Evolutionary conservation across 805 yeast species (phyloP).

Genomic region (Deakozyma indianensis): DNA sequence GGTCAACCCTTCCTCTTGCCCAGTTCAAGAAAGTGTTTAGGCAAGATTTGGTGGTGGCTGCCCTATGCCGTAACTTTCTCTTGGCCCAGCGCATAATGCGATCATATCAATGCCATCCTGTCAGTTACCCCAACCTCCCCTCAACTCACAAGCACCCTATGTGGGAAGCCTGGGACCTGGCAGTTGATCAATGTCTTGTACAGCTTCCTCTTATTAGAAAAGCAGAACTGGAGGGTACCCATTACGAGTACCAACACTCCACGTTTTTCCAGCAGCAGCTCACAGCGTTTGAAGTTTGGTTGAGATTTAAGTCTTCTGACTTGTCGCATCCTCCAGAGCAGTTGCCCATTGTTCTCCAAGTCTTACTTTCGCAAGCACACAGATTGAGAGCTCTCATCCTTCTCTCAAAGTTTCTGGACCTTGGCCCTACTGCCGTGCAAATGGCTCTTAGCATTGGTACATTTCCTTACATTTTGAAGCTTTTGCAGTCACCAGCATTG

Average conservation of each 20-base stretch:
- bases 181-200: conserved; percentile 83
- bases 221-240: conserved; percentile 20
- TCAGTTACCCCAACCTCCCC: conserved; percentile 86
- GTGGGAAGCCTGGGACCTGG: conserved; percentile 98
- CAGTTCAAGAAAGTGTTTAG: conserved; percentile 80
- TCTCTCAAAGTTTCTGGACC: conserved; percentile 71
- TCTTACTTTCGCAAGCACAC: conserved; percentile 84
- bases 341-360: conserved; percentile 85
- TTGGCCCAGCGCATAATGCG: conserved; percentile 92
- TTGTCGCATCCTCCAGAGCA: conserved; percentile 86
- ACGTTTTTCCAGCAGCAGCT: conserved; percentile 91
- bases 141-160: conserved; percentile 71
- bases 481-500: conserved; percentile 87
- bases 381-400: conserved; percentile 76
- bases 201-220: conserved; percentile 23
- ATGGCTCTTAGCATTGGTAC: conserved; percentile 87
- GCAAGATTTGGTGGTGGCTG: conserved; percentile 94
- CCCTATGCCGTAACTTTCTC: conserved; percentile 80
- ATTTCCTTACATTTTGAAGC: conserved; percentile 83
- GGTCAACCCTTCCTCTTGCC: conserved; percentile 83
- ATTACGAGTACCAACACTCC: conserved; percentile 64
- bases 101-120: conserved; percentile 81
- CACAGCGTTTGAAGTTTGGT: conserved; percentile 97
- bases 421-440: conserved; percentile 97
- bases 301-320: conserved; percentile 67